Percentiles rank a stretch among this genome's conserved stretches.
These are phyloP conservation scores for Camelina laxa DNA, from an alignment of 345 rosid species.

Conservation along the genomic window DNA sequence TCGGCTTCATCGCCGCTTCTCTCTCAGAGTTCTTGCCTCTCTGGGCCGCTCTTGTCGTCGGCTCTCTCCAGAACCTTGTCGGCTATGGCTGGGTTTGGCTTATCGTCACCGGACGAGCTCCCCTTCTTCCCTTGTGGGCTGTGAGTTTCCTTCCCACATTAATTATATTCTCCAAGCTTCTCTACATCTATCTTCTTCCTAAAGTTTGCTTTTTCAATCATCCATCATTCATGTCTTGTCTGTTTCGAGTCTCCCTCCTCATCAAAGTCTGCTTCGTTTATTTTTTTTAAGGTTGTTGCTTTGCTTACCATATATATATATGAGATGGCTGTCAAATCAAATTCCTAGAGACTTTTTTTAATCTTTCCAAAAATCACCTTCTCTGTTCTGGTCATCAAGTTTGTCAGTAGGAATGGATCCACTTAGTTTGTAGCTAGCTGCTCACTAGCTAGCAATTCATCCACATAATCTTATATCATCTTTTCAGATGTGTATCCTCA, in stretches of 20 bases:
- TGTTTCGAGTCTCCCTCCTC: background rate
- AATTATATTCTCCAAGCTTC: background rate
- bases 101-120: slow-evolving; percentile 68
- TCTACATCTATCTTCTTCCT: background rate
- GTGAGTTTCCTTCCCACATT: slow-evolving; percentile 53
- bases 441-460: background rate
- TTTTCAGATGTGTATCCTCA: slow-evolving; percentile 84
- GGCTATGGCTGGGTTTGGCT: slow-evolving; percentile 97
- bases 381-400: slow-evolving; percentile 29
- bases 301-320: background rate
- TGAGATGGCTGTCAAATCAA: slow-evolving; percentile 22
- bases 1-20: slow-evolving; percentile 81
- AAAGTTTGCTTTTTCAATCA: background rate
- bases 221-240: background rate
- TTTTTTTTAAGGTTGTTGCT: background rate
- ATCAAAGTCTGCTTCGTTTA: background rate
- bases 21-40: slow-evolving; percentile 80
- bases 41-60: slow-evolving; percentile 86
- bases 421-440: background rate
- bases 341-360: too few species aligned
- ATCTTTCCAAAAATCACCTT: too few species aligned
- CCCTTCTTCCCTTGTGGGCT: slow-evolving; percentile 83
- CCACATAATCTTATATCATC: background rate
- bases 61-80: slow-evolving; percentile 76
- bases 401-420: background rate